These are phyloP conservation scores for Penicillium parvum DNA, from an alignment of 495 filamentous ascomycete species.

Conservation along the genomic window DNA sequence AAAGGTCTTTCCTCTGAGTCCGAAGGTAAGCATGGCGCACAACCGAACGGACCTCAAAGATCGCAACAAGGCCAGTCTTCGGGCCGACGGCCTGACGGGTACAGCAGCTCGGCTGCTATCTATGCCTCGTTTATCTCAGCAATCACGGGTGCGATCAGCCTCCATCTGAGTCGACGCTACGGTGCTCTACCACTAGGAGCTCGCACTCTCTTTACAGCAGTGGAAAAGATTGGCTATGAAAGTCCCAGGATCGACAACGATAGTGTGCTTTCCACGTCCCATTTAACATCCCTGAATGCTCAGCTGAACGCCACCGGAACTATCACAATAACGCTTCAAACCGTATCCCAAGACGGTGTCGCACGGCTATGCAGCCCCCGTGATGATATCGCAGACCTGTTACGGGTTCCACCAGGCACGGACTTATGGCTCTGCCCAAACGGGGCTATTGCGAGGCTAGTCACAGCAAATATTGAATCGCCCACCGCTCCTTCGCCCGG, in stretches of 20 bases:
- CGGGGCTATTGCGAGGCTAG: slow-evolving; percentile 44
- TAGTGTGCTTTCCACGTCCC: slow-evolving; percentile 25
- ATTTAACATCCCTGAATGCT: slow-evolving; percentile 37
- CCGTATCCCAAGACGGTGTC: slow-evolving; percentile 37
- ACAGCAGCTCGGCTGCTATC: slow-evolving; percentile 36
- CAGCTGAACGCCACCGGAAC: slow-evolving; percentile 38
- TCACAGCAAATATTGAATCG: slow-evolving; percentile 24
- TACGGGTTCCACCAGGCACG: slow-evolving; percentile 22
- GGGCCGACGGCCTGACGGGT: slow-evolving; percentile 31
- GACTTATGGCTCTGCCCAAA: slow-evolving; percentile 51
- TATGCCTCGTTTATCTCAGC: slow-evolving; percentile 45
- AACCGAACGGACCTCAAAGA: slow-evolving; percentile 25
- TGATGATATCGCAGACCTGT: slow-evolving; percentile 15
- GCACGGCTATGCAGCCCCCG: slow-evolving; percentile 26
- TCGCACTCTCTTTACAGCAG: slow-evolving; percentile 40
- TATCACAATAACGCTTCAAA: slow-evolving; percentile 37
- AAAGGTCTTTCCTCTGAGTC: slow-evolving; percentile 36
- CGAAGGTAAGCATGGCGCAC: slow-evolving; percentile 17
- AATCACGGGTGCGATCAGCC: slow-evolving; percentile 36
- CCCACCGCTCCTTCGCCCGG: slow-evolving; percentile 22
- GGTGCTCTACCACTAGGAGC: slow-evolving; percentile 42
- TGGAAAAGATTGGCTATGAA: slow-evolving; percentile 32
- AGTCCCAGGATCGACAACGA: slow-evolving; percentile 27
- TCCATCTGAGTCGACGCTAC: slow-evolving; percentile 36
- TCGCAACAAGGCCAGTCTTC: slow-evolving; percentile 23